phyloP scores from a whole-genome alignment of 1,284 basidiomycete species.

The Agroathelia rolfsii region DNA sequence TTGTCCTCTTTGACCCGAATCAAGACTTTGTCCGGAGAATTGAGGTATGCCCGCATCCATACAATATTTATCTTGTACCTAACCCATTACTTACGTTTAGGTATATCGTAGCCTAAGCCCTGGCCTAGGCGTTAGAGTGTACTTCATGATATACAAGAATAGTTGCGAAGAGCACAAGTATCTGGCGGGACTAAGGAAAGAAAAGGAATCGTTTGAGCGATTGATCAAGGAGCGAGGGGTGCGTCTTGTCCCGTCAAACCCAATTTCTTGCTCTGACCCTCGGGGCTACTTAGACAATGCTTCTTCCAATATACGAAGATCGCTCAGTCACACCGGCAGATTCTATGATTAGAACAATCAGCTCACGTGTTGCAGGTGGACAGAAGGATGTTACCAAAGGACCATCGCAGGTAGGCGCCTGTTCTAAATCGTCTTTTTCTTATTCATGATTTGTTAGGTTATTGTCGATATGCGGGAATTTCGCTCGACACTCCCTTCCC shows the following conservation, averaged over 20 bases:
- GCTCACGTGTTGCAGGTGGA: slow-evolving; percentile 82
- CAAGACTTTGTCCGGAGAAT: slow-evolving; percentile 88
- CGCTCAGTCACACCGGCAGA: slow-evolving; percentile 39
- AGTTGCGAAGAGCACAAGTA: slow-evolving; percentile 96
- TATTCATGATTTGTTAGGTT: slow-evolving; percentile 39
- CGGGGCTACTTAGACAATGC: slow-evolving; percentile 59
- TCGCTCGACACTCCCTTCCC: slow-evolving; percentile 82
- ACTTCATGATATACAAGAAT: slow-evolving; percentile 89
- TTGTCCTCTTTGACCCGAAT: slow-evolving; percentile 93
- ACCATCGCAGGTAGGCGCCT: slow-evolving; percentile 52
- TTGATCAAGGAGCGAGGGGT: slow-evolving; percentile 90
- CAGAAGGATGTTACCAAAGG: slow-evolving; percentile 57
- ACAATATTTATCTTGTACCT: not conserved
- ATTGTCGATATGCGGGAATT: slow-evolving; percentile 98
- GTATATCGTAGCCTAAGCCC: slow-evolving; percentile 78
- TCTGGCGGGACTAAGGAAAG: slow-evolving; percentile 77
- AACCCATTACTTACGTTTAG: slow-evolving; percentile 27
- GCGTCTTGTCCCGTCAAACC: slow-evolving; percentile 21
- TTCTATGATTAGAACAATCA: slow-evolving; percentile 77
- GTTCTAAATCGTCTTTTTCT: slow-evolving; percentile 2
- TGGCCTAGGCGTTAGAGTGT: slow-evolving; percentile 80
- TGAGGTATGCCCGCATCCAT: slow-evolving; percentile 50
- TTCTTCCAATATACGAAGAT: slow-evolving; percentile 82
- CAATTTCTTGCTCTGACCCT: slow-evolving; percentile 1
- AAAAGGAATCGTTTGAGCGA: slow-evolving; percentile 92